Evolutionary conservation across 257 asterid genomes (phyloP).

Genomic region (Lavandula angustifolia): DNA sequence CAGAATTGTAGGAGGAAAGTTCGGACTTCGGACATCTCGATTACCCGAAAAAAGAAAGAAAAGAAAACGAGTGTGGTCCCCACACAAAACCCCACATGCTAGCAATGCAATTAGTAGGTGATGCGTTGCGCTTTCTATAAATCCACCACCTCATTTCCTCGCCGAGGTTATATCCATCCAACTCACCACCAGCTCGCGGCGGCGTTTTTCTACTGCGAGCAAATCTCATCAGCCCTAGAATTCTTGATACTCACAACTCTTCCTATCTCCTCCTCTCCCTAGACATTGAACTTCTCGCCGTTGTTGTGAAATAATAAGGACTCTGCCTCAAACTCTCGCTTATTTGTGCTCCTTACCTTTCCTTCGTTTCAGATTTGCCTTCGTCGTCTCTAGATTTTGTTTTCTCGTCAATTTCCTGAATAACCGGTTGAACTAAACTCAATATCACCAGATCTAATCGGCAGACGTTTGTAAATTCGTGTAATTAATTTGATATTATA

Average conservation of each 20-base stretch:
- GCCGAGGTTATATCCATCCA: constrained; percentile 32
- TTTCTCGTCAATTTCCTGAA: neutral
- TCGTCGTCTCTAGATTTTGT: constrained; percentile 8
- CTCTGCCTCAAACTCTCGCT: neutral
- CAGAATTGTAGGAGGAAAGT: constrained; percentile 4
- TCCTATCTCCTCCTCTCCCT: neutral
- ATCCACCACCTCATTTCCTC: constrained; percentile 39
- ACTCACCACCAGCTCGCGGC: constrained; percentile 40
- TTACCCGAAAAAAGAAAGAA: neutral
- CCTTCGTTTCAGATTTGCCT: constrained; percentile 5
- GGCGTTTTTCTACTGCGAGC: constrained; percentile 36
- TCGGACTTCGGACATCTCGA: neutral
- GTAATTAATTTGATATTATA: constrained; percentile 1
- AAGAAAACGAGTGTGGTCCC: constrained; percentile 30
- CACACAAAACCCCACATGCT: constrained; percentile 24
- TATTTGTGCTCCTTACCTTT: neutral
- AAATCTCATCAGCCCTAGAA: constrained; percentile 5
- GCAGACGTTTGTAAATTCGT: constrained; percentile 14
- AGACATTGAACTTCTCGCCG: constrained; percentile 28
- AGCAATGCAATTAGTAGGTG: constrained; percentile 13
- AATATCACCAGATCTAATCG: constrained; percentile 36
- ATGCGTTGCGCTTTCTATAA: constrained; percentile 49
- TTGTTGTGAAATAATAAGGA: constrained; percentile 32
- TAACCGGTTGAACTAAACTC: constrained; percentile 5
- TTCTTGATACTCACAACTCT: neutral